Evolutionary conservation across 2,329 filamentous ascomycete species (phyloP).

Genomic region (Cercospora canescens): DNA sequence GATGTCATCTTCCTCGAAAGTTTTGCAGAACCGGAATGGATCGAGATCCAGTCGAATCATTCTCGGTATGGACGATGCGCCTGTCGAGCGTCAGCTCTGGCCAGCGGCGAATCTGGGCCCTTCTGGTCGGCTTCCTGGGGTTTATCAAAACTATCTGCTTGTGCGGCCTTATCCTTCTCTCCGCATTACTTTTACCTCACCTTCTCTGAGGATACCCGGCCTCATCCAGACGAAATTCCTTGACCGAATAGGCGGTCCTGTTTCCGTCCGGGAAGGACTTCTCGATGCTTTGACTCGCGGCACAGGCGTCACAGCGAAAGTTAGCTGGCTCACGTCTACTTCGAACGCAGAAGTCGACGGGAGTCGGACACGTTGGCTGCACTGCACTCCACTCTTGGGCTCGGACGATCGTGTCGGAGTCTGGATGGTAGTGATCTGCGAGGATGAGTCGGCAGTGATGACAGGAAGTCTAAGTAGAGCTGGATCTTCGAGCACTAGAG

Average conservation of each 20-base stretch:
- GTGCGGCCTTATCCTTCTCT: slow-evolving; percentile 66
- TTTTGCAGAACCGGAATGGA: not conserved
- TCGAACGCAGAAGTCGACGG: slow-evolving; percentile 7
- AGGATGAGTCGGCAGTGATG: slow-evolving; percentile 35
- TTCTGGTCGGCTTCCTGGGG: slow-evolving; percentile 38
- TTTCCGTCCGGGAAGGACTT: slow-evolving; percentile 40
- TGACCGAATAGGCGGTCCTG: slow-evolving; percentile 44
- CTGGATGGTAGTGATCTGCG: slow-evolving; percentile 51
- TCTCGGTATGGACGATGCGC: slow-evolving; percentile 33
- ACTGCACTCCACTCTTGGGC: slow-evolving; percentile 47
- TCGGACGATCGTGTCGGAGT: slow-evolving; percentile 46
- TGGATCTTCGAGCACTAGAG: not conserved
- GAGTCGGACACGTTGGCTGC: slow-evolving; percentile 43
- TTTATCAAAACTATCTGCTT: slow-evolving; percentile 56
- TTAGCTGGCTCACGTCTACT: slow-evolving; percentile 40
- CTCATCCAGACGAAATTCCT: slow-evolving; percentile 55
- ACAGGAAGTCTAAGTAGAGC: slow-evolving; percentile 24
- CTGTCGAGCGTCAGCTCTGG: slow-evolving; percentile 32
- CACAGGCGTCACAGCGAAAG: slow-evolving; percentile 44
- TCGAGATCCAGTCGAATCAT: slow-evolving; percentile 16
- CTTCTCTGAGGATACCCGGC: slow-evolving; percentile 65
- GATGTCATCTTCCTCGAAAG: slow-evolving; percentile 2
- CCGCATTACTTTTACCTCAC: slow-evolving; percentile 68
- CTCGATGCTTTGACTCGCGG: slow-evolving; percentile 41
- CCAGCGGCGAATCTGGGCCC: slow-evolving; percentile 34